Evolutionary conservation across 1,284 basidiomycete genomes (phyloP).

Genomic region (Sphaerobolus stellatus): DNA sequence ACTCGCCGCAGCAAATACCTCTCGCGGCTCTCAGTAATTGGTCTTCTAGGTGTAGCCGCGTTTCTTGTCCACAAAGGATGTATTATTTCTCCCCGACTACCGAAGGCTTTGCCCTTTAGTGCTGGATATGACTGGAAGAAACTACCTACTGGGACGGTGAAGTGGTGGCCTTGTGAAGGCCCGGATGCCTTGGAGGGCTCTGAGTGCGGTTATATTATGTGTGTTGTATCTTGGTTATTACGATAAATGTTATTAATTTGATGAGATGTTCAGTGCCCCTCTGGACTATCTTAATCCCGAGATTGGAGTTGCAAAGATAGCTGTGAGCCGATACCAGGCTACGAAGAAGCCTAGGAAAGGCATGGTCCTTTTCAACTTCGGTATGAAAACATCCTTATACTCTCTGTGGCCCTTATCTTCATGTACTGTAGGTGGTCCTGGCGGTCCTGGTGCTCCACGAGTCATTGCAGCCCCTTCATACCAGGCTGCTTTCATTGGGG

Average conservation of each 20-base stretch:
- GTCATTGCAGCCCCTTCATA: conserved; percentile 24
- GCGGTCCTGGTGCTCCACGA: conserved; percentile 34
- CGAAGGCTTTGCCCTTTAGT: too few species aligned
- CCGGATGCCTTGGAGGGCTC: not conserved
- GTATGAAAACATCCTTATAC: conserved; percentile 9
- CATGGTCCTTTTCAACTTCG: conserved; percentile 28
- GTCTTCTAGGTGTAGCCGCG: too few species aligned
- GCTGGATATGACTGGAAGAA: not conserved
- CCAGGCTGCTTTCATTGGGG: conserved; percentile 20
- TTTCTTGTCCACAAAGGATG: too few species aligned
- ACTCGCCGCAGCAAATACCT: too few species aligned
- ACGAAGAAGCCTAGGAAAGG: conserved; percentile 23
- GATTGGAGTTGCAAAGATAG: conserved; percentile 28
- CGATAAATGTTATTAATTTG: not conserved
- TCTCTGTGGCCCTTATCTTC: not conserved
- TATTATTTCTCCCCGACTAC: too few species aligned
- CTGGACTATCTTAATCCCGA: conserved; percentile 30
- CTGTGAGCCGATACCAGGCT: conserved; percentile 25
- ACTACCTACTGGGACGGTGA: not conserved
- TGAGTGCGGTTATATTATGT: conserved; percentile 6
- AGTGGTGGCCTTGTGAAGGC: not conserved
- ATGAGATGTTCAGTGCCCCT: conserved; percentile 24
- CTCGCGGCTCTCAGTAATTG: too few species aligned
- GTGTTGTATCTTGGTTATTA: not conserved
- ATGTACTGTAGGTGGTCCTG: conserved; percentile 27